A percentile compares a stretch with the other conserved stretches of the same genome.
These are phyloP conservation scores for Marsdenia floribunda DNA, from an alignment of 257 asterid genomes.

Conservation along the genomic window DNA sequence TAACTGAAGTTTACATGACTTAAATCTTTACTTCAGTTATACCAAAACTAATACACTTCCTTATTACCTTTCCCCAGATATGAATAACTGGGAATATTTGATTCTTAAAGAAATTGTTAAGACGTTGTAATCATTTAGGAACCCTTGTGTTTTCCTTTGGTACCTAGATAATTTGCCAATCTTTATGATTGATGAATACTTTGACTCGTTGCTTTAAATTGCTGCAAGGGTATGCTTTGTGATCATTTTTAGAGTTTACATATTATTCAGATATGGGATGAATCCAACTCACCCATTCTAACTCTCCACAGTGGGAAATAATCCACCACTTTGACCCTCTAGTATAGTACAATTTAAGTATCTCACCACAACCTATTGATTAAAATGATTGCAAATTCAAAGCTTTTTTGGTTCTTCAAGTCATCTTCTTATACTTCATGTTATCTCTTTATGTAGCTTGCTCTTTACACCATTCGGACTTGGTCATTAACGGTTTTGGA, in stretches of 20 bases:
- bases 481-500: conserved; percentile 53
- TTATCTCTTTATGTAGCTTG: conserved; percentile 29
- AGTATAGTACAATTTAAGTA: too few species aligned
- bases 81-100: too few species aligned
- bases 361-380: too few species aligned
- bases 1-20: neutral
- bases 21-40: too few species aligned
- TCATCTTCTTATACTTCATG: neutral
- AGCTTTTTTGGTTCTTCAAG: neutral
- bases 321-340: too few species aligned
- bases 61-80: neutral
- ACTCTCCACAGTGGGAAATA: neutral
- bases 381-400: too few species aligned
- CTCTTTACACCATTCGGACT: conserved; percentile 47
- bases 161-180: neutral
- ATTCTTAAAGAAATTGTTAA: neutral
- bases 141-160: neutral
- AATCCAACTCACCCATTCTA: neutral
- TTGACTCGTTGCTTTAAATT: neutral
- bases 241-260: too few species aligned
- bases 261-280: too few species aligned
- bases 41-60: neutral
- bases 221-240: neutral
- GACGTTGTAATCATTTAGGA: neutral
- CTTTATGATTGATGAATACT: neutral